Evolutionary conservation across 148 eudicot species (phyloP), one percentile per base, ranked within the genome.

Genomic region (Mesembryanthemum crystallinum): DNA sequence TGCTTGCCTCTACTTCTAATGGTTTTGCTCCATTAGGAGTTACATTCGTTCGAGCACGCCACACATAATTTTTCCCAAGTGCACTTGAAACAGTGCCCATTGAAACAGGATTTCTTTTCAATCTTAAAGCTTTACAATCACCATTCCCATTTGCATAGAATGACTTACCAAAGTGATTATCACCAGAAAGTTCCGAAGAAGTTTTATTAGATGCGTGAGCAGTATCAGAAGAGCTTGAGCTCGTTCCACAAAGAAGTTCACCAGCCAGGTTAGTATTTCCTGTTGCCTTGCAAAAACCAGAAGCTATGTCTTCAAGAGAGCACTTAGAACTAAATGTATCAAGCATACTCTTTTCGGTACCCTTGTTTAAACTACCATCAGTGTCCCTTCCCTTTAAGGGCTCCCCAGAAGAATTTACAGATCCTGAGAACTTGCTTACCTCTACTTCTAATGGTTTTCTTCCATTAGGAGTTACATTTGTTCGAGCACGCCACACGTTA

Each of bases 251-350:
- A 4, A 82, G 64, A 63, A 80, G 55, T 52, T 74, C 71, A 74
- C 75, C 71, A 59, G 85, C 78, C 65, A 84, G 47, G 52, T 78
- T 29, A 10, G 60, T 72, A 75, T 84, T 78, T 49, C 66, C 73
- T 24, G 81, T 77, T 60, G 87, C 85, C 77, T 82, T 78, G 75
- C 77, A 75, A 73, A 74, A 86, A 42, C 82, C 80, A 59, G 78
- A 82, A 75, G 83, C 83, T 67, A 84, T 84, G 43, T 86, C 85
- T 74, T 73, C 28, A 61, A 82, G 79, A 59, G 89, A 78, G 67
- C 77, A 77, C n/a, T n/a, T 25, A 29, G 81, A 73, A 61, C 87
- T 84, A 80, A 84, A 86, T 37, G 74, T 67, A 77, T 82, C 84
- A 33, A 84, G 76, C 78, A 86, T 47, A 49, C 47, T 67, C 80